phyloP scores from a whole-genome alignment of 2,329 filamentous ascomycete species.

The Aureobasidium sp. region DNA sequence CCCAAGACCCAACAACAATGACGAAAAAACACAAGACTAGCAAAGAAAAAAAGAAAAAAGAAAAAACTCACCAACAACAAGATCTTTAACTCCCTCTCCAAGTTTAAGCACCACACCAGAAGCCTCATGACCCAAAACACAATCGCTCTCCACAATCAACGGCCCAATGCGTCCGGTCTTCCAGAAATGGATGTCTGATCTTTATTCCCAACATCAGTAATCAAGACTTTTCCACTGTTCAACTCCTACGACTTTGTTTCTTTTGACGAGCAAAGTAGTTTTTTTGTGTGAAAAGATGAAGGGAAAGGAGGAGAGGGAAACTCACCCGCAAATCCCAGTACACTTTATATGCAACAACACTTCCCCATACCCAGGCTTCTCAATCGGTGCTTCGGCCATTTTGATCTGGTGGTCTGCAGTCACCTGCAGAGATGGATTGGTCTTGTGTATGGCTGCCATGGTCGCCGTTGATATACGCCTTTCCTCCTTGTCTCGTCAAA shows the following conservation, averaged over 20 bases:
- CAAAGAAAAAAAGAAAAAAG: not conserved
- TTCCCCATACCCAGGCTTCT: not conserved
- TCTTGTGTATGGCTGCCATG: not conserved
- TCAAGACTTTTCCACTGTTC: too few relatives aligned
- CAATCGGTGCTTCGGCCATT: constrained; percentile 3
- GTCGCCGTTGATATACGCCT: too few relatives aligned
- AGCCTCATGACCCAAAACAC: constrained; percentile 59
- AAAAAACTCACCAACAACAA: constrained; percentile 38
- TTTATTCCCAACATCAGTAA: not conserved
- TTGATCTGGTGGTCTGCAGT: constrained; percentile 13
- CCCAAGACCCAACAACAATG: too few relatives aligned
- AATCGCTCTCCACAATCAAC: constrained; percentile 55
- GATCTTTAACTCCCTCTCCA: constrained; percentile 47
- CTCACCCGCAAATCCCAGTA: constrained; percentile 90
- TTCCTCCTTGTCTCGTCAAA: too few relatives aligned
- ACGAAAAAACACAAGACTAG: not conserved
- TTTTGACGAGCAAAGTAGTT: too few relatives aligned
- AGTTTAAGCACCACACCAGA: constrained; percentile 53
- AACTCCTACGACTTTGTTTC: too few relatives aligned
- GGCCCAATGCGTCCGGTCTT: constrained; percentile 57
- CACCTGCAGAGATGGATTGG: constrained; percentile 10
- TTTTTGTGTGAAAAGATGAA: too few relatives aligned
- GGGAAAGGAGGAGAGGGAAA: not conserved
- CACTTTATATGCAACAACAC: constrained; percentile 49
- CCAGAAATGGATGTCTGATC: constrained; percentile 65